Conservation (phyloP, 306 rosid genomes). For the Cucumis cinereus region DNA sequence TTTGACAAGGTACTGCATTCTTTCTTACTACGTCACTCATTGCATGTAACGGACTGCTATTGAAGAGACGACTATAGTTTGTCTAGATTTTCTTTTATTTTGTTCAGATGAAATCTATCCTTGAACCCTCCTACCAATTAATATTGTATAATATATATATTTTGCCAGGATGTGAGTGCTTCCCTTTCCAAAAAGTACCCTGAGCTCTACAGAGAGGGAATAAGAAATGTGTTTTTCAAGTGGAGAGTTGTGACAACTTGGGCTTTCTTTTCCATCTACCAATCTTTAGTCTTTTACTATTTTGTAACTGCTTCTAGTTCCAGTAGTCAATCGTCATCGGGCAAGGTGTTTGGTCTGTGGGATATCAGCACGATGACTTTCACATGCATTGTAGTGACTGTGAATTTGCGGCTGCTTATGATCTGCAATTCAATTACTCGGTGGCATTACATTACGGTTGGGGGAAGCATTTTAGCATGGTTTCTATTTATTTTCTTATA, state of each 20-base stretch:
- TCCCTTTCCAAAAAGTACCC: conserved; percentile 92
- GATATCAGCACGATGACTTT: conserved; percentile 95
- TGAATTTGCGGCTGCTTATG: conserved; percentile 76
- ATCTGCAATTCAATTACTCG: conserved; percentile 77
- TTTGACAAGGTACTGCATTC: conserved; percentile 66
- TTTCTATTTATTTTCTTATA: conserved; percentile 65
- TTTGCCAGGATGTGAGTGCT: conserved; percentile 78
- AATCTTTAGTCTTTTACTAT: conserved; percentile 67
- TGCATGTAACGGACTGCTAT: neutral
- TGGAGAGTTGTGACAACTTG: conserved; percentile 89
- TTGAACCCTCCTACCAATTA: neutral
- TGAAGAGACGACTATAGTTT: neutral
- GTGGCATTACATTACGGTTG: conserved; percentile 86
- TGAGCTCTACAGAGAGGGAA: conserved; percentile 79
- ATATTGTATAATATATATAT: neutral
- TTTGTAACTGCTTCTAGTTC: conserved; percentile 43
- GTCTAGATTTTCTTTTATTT: neutral
- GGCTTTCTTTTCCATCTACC: conserved; percentile 83
- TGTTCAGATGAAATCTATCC: neutral
- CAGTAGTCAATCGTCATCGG: conserved; percentile 49
- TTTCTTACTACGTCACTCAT: conserved; percentile 9
- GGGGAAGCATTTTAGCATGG: conserved; percentile 93
- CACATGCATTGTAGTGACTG: conserved; percentile 82
- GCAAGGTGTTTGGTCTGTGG: conserved; percentile 78
- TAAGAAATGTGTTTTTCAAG: conserved; percentile 59